phyloP scores from a whole-genome alignment of 495 filamentous ascomycete genomes.

The Penicillium mononematosum region DNA sequence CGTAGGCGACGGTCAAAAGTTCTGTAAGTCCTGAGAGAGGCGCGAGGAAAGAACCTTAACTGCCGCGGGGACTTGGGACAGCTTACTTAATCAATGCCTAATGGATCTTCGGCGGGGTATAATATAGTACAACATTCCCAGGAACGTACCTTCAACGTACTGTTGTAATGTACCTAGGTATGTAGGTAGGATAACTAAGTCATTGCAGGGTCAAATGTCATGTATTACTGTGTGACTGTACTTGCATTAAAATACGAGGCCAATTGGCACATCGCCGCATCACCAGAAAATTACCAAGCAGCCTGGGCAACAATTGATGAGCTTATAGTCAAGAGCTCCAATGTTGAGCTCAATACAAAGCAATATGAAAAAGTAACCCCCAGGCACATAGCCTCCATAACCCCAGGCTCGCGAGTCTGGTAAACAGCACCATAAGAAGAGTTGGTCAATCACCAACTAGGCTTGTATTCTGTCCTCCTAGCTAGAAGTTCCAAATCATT shows the following conservation, averaged over 20 bases:
- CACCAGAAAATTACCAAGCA: neutral
- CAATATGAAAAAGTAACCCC: neutral
- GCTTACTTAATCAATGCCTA: conserved; percentile 17
- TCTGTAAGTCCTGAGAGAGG: neutral
- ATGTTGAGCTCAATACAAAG: neutral
- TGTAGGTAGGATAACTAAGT: neutral
- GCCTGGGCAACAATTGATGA: neutral
- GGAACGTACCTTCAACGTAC: neutral
- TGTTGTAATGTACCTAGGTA: no score
- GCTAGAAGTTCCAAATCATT: neutral
- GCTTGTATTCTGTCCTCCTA: neutral
- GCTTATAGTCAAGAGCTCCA: neutral
- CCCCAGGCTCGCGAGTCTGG: neutral
- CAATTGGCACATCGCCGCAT: neutral
- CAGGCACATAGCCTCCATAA: neutral
- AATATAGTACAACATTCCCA: neutral
- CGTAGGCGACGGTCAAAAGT: neutral
- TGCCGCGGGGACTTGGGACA: neutral
- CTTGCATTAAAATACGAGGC: neutral
- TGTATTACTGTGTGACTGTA: neutral
- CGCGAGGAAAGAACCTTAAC: neutral
- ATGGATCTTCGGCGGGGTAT: neutral
- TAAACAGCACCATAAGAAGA: neutral
- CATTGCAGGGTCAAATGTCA: neutral
- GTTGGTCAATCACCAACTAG: neutral